These are phyloP conservation scores for Hyphodiscus hymeniophilus DNA, from an alignment of 495 filamentous ascomycete species.

Conservation along the genomic window DNA sequence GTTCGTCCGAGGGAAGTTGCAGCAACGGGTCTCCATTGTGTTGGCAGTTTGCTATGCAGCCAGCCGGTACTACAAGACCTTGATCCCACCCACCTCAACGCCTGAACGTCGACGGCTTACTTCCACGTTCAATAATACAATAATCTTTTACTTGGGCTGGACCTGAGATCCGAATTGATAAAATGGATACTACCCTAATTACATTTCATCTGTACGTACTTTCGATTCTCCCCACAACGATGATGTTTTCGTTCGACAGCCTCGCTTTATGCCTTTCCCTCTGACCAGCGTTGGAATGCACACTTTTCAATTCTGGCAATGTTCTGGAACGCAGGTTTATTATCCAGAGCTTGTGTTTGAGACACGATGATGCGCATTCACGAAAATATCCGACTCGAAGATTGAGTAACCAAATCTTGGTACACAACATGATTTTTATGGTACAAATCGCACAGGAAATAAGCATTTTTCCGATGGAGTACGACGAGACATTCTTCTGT, in stretches of 20 bases:
- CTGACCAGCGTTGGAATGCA: background rate
- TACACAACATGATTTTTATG: background rate
- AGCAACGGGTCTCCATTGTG: too few species aligned
- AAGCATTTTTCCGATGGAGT: too few species aligned
- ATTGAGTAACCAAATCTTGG: background rate
- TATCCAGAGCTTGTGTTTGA: background rate
- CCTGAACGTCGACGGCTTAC: background rate
- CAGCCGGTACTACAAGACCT: conserved; percentile 15
- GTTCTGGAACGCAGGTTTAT: too few species aligned
- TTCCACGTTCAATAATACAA: background rate
- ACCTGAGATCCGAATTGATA: conserved; percentile 9
- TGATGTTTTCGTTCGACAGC: background rate
- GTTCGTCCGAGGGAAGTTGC: too few species aligned
- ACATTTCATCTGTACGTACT: conserved; percentile 24
- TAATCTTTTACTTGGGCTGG: conserved; percentile 13
- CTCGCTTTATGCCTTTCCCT: background rate
- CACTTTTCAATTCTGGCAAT: too few species aligned
- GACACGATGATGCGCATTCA: background rate
- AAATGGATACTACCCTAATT: conserved; percentile 23
- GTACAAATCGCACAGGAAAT: background rate
- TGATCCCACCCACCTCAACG: conserved; percentile 10
- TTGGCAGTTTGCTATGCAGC: background rate
- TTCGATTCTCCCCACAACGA: conserved; percentile 3
- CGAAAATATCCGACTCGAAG: background rate
- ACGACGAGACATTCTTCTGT: too few species aligned